Base-by-base conservation (phyloP, 2,329 filamentous ascomycete species). In the Ophiostoma angusticollis region DNA sequence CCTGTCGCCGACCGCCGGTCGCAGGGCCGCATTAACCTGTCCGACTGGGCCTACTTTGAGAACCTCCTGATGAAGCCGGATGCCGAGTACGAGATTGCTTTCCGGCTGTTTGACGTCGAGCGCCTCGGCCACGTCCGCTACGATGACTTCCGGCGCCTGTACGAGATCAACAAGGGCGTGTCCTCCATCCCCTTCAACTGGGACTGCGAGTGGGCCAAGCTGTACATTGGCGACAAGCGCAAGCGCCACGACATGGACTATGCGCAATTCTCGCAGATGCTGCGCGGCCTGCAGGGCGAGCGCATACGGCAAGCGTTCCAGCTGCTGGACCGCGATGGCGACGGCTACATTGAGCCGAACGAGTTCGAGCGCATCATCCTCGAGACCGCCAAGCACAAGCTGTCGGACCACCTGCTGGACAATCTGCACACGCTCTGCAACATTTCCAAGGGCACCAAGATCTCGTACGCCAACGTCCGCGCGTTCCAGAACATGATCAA, bases 401-500 rank as follows among this genome's bases (percentile, higher is more conserved):
- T 98, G 46, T 96, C 89, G 1, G 91, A 98, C 61, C 87, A 98
- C 60, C 68, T 98, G 30, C 71, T 98, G 35, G 78, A 87, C 49
- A 89, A 96, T 61, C 73, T 98, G 33, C 78, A 83, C 46, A 91
- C 86, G 1, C 74, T 98, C 29, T 96, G 89, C 74, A 95, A 95
- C 63, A 93, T 96, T 58, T 85, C 84, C 7, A 70, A 79, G 24
- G 80, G 85, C 46, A 91, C 78, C 67, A 94, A 93, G 64, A 91
- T 98, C 51, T 95, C 87, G 6, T 98, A 98, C 57, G 86, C 91
- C 58, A 95, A 93, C 56, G 91, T 98, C 23, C 78, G 91, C 49
- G 91, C 91, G 27, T 98, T 98, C 67, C 87, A 94, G 66, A 98
- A 98, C 58, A 80, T 98, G 61, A 89, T 98, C 52, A 80, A 83